Percentiles rank a stretch among this genome's conserved stretches.
Conservation (phyloP, 202 grass and related monocot species). For the Schoenoplectus tabernaemontani region DNA sequence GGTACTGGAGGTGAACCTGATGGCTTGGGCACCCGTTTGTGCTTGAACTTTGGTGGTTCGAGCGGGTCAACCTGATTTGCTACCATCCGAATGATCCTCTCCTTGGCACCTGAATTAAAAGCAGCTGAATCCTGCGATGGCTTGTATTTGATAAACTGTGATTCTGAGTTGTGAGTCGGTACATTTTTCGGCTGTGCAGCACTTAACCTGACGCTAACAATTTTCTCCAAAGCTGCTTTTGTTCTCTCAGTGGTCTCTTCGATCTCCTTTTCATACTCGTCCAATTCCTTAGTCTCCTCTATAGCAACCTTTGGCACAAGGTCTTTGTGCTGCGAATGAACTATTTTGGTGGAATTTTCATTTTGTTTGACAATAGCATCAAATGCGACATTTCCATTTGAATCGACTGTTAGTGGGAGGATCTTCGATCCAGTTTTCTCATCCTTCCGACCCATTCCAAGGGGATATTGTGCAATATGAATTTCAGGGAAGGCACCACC, state of each 20-base stretch:
- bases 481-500: conserved; percentile 92
- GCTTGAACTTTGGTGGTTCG: conserved; percentile 92
- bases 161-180: conserved; percentile 64
- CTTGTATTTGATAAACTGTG: conserved; percentile 95
- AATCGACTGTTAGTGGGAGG: conserved; percentile 78
- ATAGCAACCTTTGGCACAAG: conserved; percentile 63
- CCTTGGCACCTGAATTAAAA: conserved; percentile 89
- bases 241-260: conserved; percentile 74
- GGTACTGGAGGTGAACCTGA: conserved; percentile 79
- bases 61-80: conserved; percentile 69
- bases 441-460: conserved; percentile 81
- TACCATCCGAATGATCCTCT: conserved; percentile 87
- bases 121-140: conserved; percentile 81
- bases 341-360: conserved; percentile 86
- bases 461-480: conserved; percentile 77
- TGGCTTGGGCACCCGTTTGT: conserved; percentile 69
- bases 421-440: conserved; percentile 85
- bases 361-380: conserved; percentile 92
- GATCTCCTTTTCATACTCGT: conserved; percentile 54
- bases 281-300: conserved; percentile 33
- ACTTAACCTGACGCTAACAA: conserved; percentile 70
- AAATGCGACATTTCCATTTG: conserved; percentile 68
- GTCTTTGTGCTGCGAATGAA: conserved; percentile 89
- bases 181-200: conserved; percentile 91
- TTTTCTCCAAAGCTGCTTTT: conserved; percentile 60